These are phyloP conservation scores for Zygnema circumcarinatum DNA, from an alignment of 139 green algal species.

Conservation along the genomic window DNA sequence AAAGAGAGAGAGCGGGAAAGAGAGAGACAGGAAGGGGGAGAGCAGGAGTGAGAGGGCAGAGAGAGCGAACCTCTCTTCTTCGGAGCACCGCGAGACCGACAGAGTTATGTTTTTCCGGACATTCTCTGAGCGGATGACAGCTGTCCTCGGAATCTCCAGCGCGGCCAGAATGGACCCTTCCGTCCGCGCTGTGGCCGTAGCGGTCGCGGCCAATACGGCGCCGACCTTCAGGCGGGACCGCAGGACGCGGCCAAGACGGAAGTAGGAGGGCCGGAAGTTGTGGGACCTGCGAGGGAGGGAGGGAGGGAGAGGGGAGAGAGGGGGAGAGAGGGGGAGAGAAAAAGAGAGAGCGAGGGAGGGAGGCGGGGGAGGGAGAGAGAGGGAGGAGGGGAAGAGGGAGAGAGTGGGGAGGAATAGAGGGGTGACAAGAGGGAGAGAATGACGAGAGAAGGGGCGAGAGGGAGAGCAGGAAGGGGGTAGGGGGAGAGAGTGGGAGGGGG, in stretches of 20 bases:
- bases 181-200: slow-evolving; percentile 82
- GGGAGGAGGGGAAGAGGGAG: too few species aligned
- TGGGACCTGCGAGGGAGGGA: slow-evolving; percentile 78
- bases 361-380: too few species aligned
- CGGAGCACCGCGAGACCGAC: slow-evolving; percentile 57
- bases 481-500: too few species aligned
- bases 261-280: slow-evolving; percentile 90
- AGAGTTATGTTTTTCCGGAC: slow-evolving; percentile 82
- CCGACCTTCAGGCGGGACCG: slow-evolving; percentile 62
- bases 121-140: slow-evolving; percentile 68
- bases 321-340: slow-evolving; percentile 2
- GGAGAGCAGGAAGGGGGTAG: too few species aligned
- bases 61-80: not conserved
- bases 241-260: slow-evolving; percentile 78
- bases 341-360: too few species aligned
- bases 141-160: slow-evolving; percentile 68
- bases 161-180: slow-evolving; percentile 67
- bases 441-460: too few species aligned
- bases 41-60: not conserved
- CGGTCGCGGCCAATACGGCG: slow-evolving; percentile 84
- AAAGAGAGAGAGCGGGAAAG: not conserved
- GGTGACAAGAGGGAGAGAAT: too few species aligned
- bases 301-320: slow-evolving; percentile 5
- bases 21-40: not conserved
- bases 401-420: too few species aligned